Conservation (phyloP, 2,329 filamentous ascomycete genomes). For the Neonectria hederae region DNA sequence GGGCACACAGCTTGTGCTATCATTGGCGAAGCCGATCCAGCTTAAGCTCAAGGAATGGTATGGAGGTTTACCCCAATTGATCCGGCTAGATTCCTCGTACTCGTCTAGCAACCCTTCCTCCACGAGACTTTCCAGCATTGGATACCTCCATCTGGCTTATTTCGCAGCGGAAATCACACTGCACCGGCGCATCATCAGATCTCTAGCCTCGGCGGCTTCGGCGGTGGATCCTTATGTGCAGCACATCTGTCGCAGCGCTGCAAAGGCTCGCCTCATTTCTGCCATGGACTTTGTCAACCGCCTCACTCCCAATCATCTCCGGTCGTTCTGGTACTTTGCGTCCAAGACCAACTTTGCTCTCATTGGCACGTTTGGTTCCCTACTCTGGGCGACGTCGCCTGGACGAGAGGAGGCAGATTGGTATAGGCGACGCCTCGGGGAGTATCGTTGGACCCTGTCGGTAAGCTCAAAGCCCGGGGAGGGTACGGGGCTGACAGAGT, state of each 20-base stretch:
- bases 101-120: constrained; percentile 47
- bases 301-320: constrained; percentile 83
- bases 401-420: constrained; percentile 91
- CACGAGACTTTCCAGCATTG: constrained; percentile 67
- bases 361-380: constrained; percentile 90
- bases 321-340: constrained; percentile 93
- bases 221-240: constrained; percentile 80
- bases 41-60: constrained; percentile 87
- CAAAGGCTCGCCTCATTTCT: constrained; percentile 92
- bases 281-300: constrained; percentile 98
- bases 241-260: constrained; percentile 92
- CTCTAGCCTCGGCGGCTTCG: constrained; percentile 61
- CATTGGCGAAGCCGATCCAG: constrained; percentile 82
- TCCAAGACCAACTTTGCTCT: constrained; percentile 92
- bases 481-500: constrained; percentile 67
- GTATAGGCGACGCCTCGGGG: constrained; percentile 83
- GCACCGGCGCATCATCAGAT: constrained; percentile 89
- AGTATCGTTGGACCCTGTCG: constrained; percentile 93
- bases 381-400: constrained; percentile 89
- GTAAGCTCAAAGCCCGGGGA: constrained; percentile 80
- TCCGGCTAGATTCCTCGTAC: constrained; percentile 73
- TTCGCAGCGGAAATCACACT: constrained; percentile 95
- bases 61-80: constrained; percentile 68
- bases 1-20: constrained; percentile 77
- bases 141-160: constrained; percentile 89